phyloP scores from a whole-genome alignment of 345 rosid species.

The Mallotus nudiflorus region DNA sequence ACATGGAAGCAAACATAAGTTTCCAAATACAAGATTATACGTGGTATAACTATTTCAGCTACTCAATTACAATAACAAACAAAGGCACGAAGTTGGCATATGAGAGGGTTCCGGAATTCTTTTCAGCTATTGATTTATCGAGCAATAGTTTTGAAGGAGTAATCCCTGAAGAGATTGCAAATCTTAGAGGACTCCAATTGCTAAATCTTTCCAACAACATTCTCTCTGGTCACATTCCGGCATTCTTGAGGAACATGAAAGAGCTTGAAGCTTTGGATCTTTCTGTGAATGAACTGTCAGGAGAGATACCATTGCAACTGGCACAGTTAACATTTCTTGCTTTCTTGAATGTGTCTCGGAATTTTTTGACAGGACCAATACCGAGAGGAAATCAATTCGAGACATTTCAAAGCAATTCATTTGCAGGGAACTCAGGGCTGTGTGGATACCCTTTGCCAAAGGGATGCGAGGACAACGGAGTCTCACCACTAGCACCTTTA shows the following conservation, averaged over 20 bases:
- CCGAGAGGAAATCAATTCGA: background rate
- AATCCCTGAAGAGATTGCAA: conserved; percentile 17
- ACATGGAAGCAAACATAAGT: background rate
- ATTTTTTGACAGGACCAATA: background rate
- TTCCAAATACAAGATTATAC: too few relatives aligned
- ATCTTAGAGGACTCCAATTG: background rate
- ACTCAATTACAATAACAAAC: background rate
- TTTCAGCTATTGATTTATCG: conserved; percentile 9
- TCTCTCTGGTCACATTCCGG: conserved; percentile 1
- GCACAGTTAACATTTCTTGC: too few relatives aligned
- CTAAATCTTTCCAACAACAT: conserved; percentile 21
- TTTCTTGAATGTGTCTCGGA: too few relatives aligned
- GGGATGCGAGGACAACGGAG: too few relatives aligned
- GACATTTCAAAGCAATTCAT: too few relatives aligned
- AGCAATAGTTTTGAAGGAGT: conserved; percentile 11
- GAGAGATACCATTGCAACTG: conserved; percentile 14
- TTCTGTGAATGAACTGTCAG: background rate
- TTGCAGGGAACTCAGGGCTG: too few relatives aligned
- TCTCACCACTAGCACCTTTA: too few relatives aligned
- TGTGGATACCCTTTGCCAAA: too few relatives aligned
- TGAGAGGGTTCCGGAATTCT: background rate
- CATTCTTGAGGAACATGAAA: background rate
- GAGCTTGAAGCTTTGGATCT: conserved; percentile 22
- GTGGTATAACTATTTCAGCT: background rate
- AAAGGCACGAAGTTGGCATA: background rate